phyloP scores from a whole-genome alignment of 164 flowering plant genomes.

The Saururus chinensis region DNA sequence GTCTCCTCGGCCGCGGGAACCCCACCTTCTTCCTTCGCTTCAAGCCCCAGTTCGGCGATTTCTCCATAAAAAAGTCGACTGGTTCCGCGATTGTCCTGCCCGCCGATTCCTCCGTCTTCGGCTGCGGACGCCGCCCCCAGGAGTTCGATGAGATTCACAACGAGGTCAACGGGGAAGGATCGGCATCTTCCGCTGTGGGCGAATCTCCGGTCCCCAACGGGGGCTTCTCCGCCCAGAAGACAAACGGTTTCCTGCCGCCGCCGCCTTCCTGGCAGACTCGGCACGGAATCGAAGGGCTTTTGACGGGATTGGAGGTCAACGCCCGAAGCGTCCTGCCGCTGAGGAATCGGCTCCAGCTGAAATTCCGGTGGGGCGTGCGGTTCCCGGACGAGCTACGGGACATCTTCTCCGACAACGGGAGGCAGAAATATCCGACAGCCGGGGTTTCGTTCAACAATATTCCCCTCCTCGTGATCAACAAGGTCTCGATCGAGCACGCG shows the following conservation, averaged over 20 bases:
- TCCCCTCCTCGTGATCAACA: slow-evolving; percentile 54
- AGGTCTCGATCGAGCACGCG: slow-evolving; percentile 64
- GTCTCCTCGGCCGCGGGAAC: slow-evolving; percentile 30
- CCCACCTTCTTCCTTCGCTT: slow-evolving; percentile 61
- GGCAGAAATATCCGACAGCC: slow-evolving; percentile 15
- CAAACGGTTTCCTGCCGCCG: slow-evolving; percentile 1
- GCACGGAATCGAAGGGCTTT: slow-evolving; percentile 8
- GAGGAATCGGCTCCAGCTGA: slow-evolving; percentile 30
- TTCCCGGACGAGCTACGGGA: slow-evolving; percentile 31
- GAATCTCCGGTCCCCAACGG: slow-evolving; percentile 7
- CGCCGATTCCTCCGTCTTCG: slow-evolving; percentile 1
- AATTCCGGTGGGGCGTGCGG: slow-evolving; percentile 50
- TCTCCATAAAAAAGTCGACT: slow-evolving; percentile 34
- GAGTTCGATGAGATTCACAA: slow-evolving; percentile 18
- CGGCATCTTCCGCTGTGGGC: background rate
- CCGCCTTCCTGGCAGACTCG: background rate
- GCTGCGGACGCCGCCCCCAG: slow-evolving; percentile 14
- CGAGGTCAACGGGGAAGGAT: slow-evolving; percentile 11
- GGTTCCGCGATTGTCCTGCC: slow-evolving; percentile 6
- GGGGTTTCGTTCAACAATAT: slow-evolving; percentile 25
- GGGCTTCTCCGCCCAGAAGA: slow-evolving; percentile 6
- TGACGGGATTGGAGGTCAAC: slow-evolving; percentile 38
- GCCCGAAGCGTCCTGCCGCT: slow-evolving; percentile 53
- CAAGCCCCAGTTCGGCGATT: slow-evolving; percentile 60
- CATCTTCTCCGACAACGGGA: slow-evolving; percentile 1